Percentiles rank a stretch among this genome's conserved stretches.
Evolutionary conservation across 2,329 filamentous ascomycete genomes (phyloP).

Genomic region (Penicillium italicum): DNA sequence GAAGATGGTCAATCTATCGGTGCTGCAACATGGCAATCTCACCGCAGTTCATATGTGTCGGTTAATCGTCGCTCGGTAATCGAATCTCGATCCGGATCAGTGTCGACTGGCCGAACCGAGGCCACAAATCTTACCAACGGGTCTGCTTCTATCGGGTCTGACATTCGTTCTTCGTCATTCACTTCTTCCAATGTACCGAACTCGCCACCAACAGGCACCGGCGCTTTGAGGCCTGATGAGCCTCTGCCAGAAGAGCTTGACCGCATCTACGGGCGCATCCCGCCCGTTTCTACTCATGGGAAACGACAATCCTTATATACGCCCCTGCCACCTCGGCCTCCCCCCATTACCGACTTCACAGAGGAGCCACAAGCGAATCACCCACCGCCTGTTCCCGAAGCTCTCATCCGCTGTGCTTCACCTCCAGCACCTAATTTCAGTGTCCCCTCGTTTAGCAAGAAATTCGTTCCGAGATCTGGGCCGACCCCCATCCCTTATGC

Average conservation of each 20-base stretch:
- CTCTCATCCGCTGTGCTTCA: conserved; percentile 29
- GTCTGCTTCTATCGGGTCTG: conserved; percentile 5
- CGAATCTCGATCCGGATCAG: conserved; percentile 30
- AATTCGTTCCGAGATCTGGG: conserved; percentile 28
- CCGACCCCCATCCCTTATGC: conserved; percentile 11
- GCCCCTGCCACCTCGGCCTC: conserved; percentile 3
- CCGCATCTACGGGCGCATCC: conserved; percentile 14
- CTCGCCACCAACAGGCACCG: conserved; percentile 16
- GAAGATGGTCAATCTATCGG: conserved; percentile 21
- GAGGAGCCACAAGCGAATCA: conserved; percentile 22
- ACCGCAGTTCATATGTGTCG: conserved; percentile 30
- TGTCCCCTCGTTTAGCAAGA: conserved; percentile 41
- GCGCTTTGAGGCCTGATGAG: conserved; percentile 13
- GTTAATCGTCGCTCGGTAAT: conserved; percentile 29
- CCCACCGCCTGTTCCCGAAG: conserved; percentile 26
- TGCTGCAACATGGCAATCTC: conserved; percentile 25
- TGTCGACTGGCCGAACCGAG: conserved; percentile 29
- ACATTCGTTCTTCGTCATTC: conserved; percentile 17
- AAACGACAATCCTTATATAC: conserved; percentile 29
- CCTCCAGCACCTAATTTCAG: conserved; percentile 43
- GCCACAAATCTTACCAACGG: conserved; percentile 14
- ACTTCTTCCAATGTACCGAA: conserved; percentile 15
- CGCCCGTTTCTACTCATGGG: conserved; percentile 22
- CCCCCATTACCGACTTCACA: conserved; percentile 10
- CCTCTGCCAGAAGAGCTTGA: conserved; percentile 13